A percentile compares a stretch with the other conserved stretches of the same genome.
Conservation (phyloP, 2,329 filamentous ascomycete species). For the Fusarium sp. region DNA sequence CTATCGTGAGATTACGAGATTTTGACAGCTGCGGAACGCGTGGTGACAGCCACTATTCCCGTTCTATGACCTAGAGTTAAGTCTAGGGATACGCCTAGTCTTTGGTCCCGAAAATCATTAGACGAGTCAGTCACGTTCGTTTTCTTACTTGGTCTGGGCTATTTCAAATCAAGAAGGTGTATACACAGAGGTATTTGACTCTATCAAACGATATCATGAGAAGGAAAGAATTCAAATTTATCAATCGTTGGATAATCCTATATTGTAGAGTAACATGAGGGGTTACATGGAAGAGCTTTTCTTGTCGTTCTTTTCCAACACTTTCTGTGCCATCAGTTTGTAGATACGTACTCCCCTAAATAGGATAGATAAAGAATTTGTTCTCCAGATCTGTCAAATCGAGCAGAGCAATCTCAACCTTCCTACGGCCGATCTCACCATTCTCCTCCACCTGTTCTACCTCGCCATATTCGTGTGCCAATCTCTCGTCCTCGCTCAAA, state of each 20-base stretch:
- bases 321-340: background rate
- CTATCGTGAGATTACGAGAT: conserved; percentile 1
- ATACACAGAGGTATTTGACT: no score
- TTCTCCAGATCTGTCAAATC: conserved; percentile 57
- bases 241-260: no score
- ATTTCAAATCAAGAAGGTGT: background rate
- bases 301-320: background rate
- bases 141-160: background rate
- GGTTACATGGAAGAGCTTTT: background rate
- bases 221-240: no score
- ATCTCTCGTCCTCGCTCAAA: conserved; percentile 24
- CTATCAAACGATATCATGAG: no score
- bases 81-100: no score
- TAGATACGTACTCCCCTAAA: conserved; percentile 2
- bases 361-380: conserved; percentile 54
- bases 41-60: background rate
- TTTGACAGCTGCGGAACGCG: background rate
- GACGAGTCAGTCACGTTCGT: background rate
- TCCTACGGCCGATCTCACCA: conserved; percentile 47
- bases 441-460: conserved; percentile 48
- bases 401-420: conserved; percentile 54
- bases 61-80: background rate
- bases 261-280: no score
- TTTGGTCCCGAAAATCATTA: background rate
- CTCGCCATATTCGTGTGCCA: conserved; percentile 46